Base-by-base conservation (phyloP, 2,329 filamentous ascomycete genomes). In the Aureobasidium sp. region DNA sequence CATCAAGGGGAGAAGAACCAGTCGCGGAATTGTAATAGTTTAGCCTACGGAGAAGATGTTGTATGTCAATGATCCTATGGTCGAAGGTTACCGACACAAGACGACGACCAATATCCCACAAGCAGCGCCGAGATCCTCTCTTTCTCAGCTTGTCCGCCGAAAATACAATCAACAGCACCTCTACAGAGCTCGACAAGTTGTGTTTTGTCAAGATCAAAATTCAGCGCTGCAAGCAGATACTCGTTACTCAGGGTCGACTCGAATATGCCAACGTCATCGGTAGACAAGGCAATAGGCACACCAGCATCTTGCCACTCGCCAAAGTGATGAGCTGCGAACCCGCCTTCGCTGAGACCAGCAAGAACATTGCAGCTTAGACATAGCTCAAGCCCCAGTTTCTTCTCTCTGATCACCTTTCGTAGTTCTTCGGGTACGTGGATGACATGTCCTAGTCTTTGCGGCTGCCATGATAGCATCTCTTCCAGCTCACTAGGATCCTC, bases 201-300 rank as follows among this genome's bases (percentile, higher is more conserved):
- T 1, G 67, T 62, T 15, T 75, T 72, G 32, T 67, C 70, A 15
- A 94, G 78, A 0, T 74, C 71, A 69, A 94, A 94, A 70, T 92
- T 85, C 66, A 86, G 74, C 1, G 87, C 85, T 3, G 88, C 87
- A 2, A 94, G 81, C 8, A 79, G 76, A 72, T 92, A 93, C 72
- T 95, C 90, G 67, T 91, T 86, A 0, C 88, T 92, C 4, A 92
- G 74, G 0, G 84, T 80, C 69, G 88, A 92, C 55, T 86, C 87
- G 69, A 94, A 94, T 26, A 94, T 84, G 1, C 89, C 90, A 10
- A 93, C 87, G 69, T 94, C 89, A 70, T 94, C 90, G 1, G 90
- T 94, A 88, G 84, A 87, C 50, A 93, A 76, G 5, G 85, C 84
- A 48, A 93, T 80, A 4, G 82, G 79, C 56, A 82, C 84, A 2